Evolutionary conservation across 768 basidiomycete genomes (phyloP).

Genomic region (Trametes coccinea): DNA sequence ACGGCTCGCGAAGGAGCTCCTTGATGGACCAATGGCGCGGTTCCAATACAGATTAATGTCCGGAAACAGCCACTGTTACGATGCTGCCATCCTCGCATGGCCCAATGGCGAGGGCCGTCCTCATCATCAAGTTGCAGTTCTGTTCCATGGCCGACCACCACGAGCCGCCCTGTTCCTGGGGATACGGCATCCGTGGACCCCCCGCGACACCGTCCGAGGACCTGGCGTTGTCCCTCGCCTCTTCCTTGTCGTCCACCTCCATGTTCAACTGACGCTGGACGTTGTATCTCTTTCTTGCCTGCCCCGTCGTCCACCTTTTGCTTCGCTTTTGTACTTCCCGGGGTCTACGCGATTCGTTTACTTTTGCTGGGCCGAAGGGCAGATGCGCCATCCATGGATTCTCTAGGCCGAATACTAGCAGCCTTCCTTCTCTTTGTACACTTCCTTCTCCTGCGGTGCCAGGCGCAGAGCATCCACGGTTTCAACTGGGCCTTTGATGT

Average conservation of each 20-base stretch:
- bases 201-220: neutral
- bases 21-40: neutral
- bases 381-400: slow-evolving; percentile 12
- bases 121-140: slow-evolving; percentile 8
- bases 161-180: slow-evolving; percentile 10
- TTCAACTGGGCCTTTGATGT: slow-evolving; percentile 29
- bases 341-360: neutral
- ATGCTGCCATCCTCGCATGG: neutral
- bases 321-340: neutral
- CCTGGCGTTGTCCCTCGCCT: neutral
- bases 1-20: neutral
- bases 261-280: slow-evolving; percentile 25
- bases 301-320: neutral
- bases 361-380: neutral
- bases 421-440: slow-evolving; percentile 1
- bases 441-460: slow-evolving; percentile 8
- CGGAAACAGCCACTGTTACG: slow-evolving; percentile 11
- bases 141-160: slow-evolving; percentile 4
- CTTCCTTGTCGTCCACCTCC: slow-evolving; percentile 22
- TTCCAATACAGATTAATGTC: neutral
- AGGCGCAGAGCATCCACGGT: slow-evolving; percentile 14
- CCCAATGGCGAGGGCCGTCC: neutral
- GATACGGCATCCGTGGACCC: slow-evolving; percentile 12
- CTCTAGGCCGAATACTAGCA: slow-evolving; percentile 20
- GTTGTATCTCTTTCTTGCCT: slow-evolving; percentile 4